Base-by-base conservation (phyloP, 441 rosid genomes). In the Isatis lusitanica region DNA sequence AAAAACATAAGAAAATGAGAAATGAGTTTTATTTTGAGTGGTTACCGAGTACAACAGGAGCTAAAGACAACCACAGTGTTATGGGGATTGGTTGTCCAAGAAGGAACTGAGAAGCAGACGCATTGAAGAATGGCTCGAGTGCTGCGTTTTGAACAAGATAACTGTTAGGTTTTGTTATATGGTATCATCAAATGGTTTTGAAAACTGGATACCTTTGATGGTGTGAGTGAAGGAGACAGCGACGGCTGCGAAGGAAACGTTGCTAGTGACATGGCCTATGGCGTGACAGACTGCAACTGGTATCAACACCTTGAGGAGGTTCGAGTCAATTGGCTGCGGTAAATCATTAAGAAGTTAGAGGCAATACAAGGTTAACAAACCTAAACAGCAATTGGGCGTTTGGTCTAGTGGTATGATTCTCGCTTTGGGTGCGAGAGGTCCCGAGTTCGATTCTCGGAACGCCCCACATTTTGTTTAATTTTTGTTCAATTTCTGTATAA, bases 211-310 rank as follows among this genome's bases (percentile, higher is more conserved):
- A 90, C 98, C 98, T 90, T 93, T 91, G 78, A 91, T 46, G 30
- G 98, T 93, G 81, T 91, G 98, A 16, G 97, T 87, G 88, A 93
- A 93, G 57, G 98, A 93, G 75, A 93, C 98, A 50, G 98, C 98
- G 57, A 93, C 98, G 3, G 98, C 98, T 0, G 98, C 97, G 72
- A 93, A 91, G 8, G 97, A 91, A 66, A 93, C 93, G 55, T 93
- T 93, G 79, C 94, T 90, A 12, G 96, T 93, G 36, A 91, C 93
- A 78, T 93, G 98, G 39, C 98, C 98, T 15, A 93, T 0, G 6
- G 93, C 98, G 64, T 93, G 98, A 79, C 97, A 93, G 4, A 82
- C 88, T 17, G 98, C 96, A 55, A 93, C 97, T 36, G 97, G 98
- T 44, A 90, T 86, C 83, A 93, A 81, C 65, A 93, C 76, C 82